A percentile compares a stretch with the other conserved stretches of the same genome.
These are phyloP conservation scores for Paraglomus brasilianum DNA, from an alignment of 192 early-diverging fungal species.

Conservation along the genomic window DNA sequence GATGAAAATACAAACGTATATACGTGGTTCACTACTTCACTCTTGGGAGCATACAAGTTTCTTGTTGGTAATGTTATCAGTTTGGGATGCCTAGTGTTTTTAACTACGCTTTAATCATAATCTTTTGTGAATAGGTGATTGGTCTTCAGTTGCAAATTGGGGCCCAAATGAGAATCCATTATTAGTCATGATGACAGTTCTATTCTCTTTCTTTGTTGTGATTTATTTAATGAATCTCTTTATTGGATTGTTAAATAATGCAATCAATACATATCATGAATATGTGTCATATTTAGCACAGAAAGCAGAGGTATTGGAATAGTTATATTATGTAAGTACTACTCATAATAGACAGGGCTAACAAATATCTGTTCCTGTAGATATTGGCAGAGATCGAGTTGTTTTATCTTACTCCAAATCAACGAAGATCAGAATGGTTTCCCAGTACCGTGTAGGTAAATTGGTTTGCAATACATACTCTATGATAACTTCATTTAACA, in stretches of 20 bases:
- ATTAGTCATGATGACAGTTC: neutral
- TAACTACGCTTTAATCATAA: neutral
- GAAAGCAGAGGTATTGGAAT: neutral
- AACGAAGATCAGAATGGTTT: constrained; percentile 13
- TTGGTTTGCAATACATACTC: neutral
- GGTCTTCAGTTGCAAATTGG: neutral
- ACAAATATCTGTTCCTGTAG: neutral
- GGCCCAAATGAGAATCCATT: neutral
- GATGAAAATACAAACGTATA: neutral
- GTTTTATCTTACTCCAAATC: constrained; percentile 2
- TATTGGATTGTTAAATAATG: constrained; percentile 14
- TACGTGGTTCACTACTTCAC: neutral
- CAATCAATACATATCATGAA: neutral
- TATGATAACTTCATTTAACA: neutral
- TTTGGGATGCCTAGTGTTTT: neutral
- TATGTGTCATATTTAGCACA: neutral
- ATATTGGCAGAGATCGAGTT: constrained; percentile 9
- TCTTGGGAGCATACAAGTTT: neutral
- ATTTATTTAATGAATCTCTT: constrained; percentile 20
- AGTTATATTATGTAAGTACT: neutral
- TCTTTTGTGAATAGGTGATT: neutral
- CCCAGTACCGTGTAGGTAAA: constrained; percentile 2
- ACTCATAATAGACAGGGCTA: neutral
- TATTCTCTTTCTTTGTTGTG: constrained; percentile 8
- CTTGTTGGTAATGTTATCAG: neutral